Base-by-base conservation (phyloP, 2,329 filamentous ascomycete species). In the Aureobasidium subglaciale region DNA sequence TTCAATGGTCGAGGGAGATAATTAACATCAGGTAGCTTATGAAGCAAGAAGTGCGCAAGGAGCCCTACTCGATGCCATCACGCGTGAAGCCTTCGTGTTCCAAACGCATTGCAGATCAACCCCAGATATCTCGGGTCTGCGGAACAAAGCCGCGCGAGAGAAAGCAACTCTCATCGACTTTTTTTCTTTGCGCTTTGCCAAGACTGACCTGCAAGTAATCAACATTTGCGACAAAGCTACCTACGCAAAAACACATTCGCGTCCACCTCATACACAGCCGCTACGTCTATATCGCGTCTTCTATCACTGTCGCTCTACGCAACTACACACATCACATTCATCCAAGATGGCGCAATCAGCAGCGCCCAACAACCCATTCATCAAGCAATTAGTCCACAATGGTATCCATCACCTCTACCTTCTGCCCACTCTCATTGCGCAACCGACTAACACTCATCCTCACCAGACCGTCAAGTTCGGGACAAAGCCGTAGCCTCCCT, bases 341-440 rank as follows among this genome's bases (percentile, higher is more conserved):
- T 34, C 15, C 38, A 56, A 35, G 37, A 56, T 56, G 54, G 54
- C 54, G 42, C 41, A 46, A 40, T 29, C 54, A 49, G 42, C 54
- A 46, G 41, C 42, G 29, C 71, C 75, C 61, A 78, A 75, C 56
- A 78, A 72, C 60, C 87, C 88, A 5, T 95, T 95, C 63, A 85
- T 95, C 60, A 87, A 84, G 70, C 85, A 91, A 68, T 83, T 95
- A 60, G 88, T 88, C 55, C 91, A 89, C 32, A 93, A 87, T 73
- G 88, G 89, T 92, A 68, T 60, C 80, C 74, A 45, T n/a, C 56
- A 45, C 58, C n/a, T 79, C 30, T 81, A 83, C 60, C 78, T n/a
- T 81, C 49, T 95, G 77, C 50, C 79, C 95, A 56, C 72, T 2
- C 11, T 24, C 11, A 2, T 16, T 9, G 29, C 7, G 2, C 25